These are phyloP conservation scores for Venturia nashicola DNA, from an alignment of 2,329 filamentous ascomycete species.

Conservation along the genomic window DNA sequence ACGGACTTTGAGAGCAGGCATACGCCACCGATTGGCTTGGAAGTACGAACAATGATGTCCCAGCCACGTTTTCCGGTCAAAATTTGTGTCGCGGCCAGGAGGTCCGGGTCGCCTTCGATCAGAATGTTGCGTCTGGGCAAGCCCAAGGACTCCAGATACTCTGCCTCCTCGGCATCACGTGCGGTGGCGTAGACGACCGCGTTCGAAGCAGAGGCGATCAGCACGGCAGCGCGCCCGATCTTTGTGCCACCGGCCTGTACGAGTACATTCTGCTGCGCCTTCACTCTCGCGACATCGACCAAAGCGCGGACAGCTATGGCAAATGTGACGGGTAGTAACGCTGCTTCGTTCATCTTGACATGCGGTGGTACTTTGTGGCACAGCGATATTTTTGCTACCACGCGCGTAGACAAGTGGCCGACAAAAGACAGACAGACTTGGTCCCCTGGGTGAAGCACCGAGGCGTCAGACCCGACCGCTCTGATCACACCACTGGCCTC, in stretches of 20 bases:
- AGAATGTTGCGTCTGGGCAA: conserved; percentile 22
- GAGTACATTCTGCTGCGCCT: conserved; percentile 21
- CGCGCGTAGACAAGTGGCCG: background rate
- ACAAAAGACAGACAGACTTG: background rate
- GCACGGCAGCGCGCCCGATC: conserved; percentile 20
- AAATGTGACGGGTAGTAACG: conserved; percentile 15
- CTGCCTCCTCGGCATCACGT: conserved; percentile 14
- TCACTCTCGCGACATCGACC: conserved; percentile 18
- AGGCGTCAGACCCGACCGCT: background rate
- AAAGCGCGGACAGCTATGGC: conserved; percentile 19
- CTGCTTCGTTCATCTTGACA: conserved; percentile 15
- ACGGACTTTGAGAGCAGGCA: conserved; percentile 3
- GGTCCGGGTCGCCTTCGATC: conserved; percentile 16
- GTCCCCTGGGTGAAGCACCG: conserved; percentile 6
- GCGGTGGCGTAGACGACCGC: conserved; percentile 17
- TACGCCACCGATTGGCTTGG: conserved; percentile 16
- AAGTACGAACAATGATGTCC: conserved; percentile 21
- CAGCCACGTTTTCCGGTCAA: conserved; percentile 20
- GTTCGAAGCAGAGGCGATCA: conserved; percentile 16
- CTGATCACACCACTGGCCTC: background rate
- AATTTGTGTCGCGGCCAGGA: conserved; percentile 14
- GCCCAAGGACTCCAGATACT: conserved; percentile 13
- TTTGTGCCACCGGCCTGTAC: conserved; percentile 19
- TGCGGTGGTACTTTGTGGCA: background rate
- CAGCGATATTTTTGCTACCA: background rate